Conservation (phyloP, 306 rosid species). For the Pachyrhizus erosus region DNA sequence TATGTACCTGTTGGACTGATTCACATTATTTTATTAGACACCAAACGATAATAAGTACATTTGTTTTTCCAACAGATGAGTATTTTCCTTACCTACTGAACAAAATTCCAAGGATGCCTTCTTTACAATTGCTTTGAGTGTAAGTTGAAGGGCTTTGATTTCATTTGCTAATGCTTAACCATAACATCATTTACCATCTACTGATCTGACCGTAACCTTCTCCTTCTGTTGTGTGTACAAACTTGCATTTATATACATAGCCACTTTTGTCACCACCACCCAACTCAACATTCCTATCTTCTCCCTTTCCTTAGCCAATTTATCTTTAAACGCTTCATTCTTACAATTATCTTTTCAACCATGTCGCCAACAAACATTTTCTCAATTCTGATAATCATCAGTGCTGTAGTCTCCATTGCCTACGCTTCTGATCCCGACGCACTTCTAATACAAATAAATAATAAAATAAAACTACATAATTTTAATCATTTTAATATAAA, state of each 20-base stretch:
- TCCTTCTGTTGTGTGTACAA: neutral
- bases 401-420: neutral
- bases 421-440: neutral
- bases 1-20: neutral
- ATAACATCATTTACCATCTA: too few relatives aligned
- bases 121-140: neutral
- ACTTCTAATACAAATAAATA: too few relatives aligned
- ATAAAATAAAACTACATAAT: too few relatives aligned
- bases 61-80: neutral
- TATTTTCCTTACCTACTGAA: neutral
- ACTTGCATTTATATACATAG: neutral
- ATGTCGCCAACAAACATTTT: neutral
- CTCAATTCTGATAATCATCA: neutral
- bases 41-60: neutral
- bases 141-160: neutral
- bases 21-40: neutral
- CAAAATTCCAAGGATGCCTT: neutral
- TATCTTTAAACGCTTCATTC: neutral
- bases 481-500: too few relatives aligned
- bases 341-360: neutral
- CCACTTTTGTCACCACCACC: neutral
- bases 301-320: neutral
- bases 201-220: neutral
- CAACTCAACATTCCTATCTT: neutral
- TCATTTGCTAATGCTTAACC: neutral